Conservation (phyloP, 495 filamentous ascomycete genomes). For the Hypoxylon perforatum region DNA sequence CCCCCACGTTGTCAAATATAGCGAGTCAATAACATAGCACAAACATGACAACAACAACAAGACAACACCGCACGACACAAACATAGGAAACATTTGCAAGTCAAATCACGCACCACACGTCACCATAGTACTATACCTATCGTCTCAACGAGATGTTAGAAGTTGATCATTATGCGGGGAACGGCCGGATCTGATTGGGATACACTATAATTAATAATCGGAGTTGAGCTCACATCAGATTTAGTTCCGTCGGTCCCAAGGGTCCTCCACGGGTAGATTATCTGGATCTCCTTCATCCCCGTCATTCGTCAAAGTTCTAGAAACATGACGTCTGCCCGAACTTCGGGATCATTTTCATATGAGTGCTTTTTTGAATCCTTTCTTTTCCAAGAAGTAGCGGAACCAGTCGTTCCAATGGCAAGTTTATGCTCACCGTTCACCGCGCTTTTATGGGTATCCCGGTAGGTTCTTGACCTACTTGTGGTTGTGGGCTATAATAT, state of each 20-base stretch:
- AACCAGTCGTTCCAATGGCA: slow-evolving; percentile 9
- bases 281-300: slow-evolving; percentile 3
- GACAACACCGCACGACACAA: background rate
- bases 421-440: slow-evolving; percentile 28
- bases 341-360: slow-evolving; percentile 3
- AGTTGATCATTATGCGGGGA: background rate
- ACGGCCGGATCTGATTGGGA: slow-evolving; percentile 13
- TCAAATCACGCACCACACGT: background rate
- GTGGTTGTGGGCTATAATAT: background rate
- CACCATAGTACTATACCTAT: too few relatives aligned
- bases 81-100: background rate
- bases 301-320: slow-evolving; percentile 22
- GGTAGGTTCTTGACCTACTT: background rate
- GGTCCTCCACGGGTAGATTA: slow-evolving; percentile 17
- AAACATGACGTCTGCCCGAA: slow-evolving; percentile 17
- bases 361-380: slow-evolving; percentile 15
- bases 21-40: background rate
- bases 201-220: slow-evolving; percentile 30
- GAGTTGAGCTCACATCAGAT: slow-evolving; percentile 22
- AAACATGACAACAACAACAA: too few relatives aligned
- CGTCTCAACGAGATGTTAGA: background rate
- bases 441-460: slow-evolving; percentile 24
- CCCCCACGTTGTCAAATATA: slow-evolving; percentile 1
- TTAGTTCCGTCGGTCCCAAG: slow-evolving; percentile 20
- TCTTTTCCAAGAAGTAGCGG: background rate